Conservation (phyloP, 2,329 filamentous ascomycete species). For the Aspergillus sp. region DNA sequence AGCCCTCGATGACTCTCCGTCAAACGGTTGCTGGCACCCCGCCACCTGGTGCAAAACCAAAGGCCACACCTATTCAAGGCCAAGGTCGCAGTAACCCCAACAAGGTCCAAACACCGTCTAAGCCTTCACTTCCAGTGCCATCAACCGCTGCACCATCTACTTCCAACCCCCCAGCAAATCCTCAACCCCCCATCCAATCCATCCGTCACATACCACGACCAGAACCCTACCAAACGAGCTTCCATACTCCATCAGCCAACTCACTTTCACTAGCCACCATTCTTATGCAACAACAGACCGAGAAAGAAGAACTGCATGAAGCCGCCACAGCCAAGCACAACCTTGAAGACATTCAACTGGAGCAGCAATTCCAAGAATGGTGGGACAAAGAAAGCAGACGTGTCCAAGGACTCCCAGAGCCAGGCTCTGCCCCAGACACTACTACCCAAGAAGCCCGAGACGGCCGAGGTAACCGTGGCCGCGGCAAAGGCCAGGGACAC, state of each 20-base stretch:
- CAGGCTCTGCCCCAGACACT: conserved; percentile 14
- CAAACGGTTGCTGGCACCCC: conserved; percentile 59
- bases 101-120: conserved; percentile 19
- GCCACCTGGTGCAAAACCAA: conserved; percentile 28
- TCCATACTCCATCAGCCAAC: conserved; percentile 58
- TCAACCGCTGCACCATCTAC: conserved; percentile 41
- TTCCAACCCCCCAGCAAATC: conserved; percentile 23
- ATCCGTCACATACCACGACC: conserved; percentile 53
- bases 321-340: conserved; percentile 79
- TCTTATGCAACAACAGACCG: conserved; percentile 78
- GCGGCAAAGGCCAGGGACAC: conserved; percentile 15
- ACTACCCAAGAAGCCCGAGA: conserved; percentile 13
- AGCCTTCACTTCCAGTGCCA: conserved; percentile 23
- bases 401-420: conserved; percentile 36
- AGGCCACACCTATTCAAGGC: conserved; percentile 48
- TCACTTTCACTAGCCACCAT: conserved; percentile 85
- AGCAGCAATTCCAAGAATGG: conserved; percentile 88
- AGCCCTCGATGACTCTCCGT: conserved; percentile 61
- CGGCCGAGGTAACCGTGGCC: conserved; percentile 18
- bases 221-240: conserved; percentile 30
- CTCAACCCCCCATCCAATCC: conserved; percentile 41
- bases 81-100: conserved; percentile 42
- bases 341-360: conserved; percentile 90
- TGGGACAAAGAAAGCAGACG: conserved; percentile 44
- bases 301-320: conserved; percentile 80